Base-by-base conservation (phyloP, 192 early-diverging fungal species). In the Fimicolochytrium jonesii region DNA sequence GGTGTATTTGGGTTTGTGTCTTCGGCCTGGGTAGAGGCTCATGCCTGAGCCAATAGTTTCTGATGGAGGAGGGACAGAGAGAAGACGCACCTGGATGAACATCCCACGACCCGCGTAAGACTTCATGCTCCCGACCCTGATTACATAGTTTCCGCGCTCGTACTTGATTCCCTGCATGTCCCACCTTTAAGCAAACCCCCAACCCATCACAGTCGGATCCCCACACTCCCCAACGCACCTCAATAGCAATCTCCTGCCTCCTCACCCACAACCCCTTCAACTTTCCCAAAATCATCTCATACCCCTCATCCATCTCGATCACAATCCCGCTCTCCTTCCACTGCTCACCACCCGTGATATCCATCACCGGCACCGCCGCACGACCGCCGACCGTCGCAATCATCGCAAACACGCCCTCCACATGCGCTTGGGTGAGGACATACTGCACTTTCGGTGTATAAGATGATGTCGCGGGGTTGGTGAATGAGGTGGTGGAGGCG, bases 371-470 rank as follows among this genome's bases (percentile, higher is more conserved):
- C 15, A 42, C 15, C 15, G 41, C 41, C 41, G 41, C 41, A 42
- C 15, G 15, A 1, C 41, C 41, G 15, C 41, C 41, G 31, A 56
- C 28, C 15, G 60, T 62, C 47, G 60, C 60, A 26, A 62, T 29
- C 60, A 62, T 62, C 0, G 60, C 49, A 49, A 18, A 51, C 32
- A 51, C 6, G 11, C 18, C 15, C 0, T 51, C 37, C 4, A 20
- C 45, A 62, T 51, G 60, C 17, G 30, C 60, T 5, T 51, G n/a
- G 22, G 47, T 18, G 22, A 62, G 60, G 11, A 62, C 26, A 23
- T 62, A 62, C 47, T 51, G 45, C 3, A 51, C 49, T 51, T 62
- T 62, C 22, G 60, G 60, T 20, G 49, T 51, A 32, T 62, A 51
- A 2, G 20, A 26, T 11, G 57, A 20, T 15, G 22, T 25, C 4